phyloP scores from a whole-genome alignment of 2,329 filamentous ascomycete genomes.

The Calonectria multiphialidica region DNA sequence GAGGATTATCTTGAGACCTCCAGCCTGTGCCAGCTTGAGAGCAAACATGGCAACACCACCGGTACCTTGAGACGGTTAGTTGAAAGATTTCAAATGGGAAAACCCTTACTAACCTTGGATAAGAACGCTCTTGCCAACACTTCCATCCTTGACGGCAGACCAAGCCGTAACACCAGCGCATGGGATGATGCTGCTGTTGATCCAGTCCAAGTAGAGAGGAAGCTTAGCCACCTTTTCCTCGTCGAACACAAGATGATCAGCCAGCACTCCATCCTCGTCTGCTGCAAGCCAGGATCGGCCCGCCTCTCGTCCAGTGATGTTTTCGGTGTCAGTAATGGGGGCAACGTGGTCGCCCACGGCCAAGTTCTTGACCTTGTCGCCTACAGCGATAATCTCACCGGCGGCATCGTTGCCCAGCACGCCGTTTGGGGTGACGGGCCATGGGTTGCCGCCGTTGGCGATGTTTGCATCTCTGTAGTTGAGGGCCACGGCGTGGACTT shows the following conservation, averaged over 20 bases:
- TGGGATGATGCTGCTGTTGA: constrained; percentile 51
- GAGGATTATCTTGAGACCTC: constrained; percentile 62
- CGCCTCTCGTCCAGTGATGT: constrained; percentile 52
- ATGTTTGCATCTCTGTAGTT: constrained; percentile 54
- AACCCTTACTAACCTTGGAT: constrained; percentile 52
- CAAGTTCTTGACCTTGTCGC: constrained; percentile 48
- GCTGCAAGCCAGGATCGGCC: constrained; percentile 56
- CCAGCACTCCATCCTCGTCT: constrained; percentile 57
- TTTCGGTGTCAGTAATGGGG: constrained; percentile 53
- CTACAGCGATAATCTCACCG: constrained; percentile 53
- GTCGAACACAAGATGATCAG: constrained; percentile 55
- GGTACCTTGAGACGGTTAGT: constrained; percentile 44
- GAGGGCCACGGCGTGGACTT: constrained; percentile 48
- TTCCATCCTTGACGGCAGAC: constrained; percentile 54
- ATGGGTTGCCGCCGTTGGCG: constrained; percentile 54
- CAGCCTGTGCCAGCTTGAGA: constrained; percentile 61
- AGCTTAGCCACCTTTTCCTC: constrained; percentile 51
- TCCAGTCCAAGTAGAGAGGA: constrained; percentile 52
- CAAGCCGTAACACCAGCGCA: constrained; percentile 61
- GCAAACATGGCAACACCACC: constrained; percentile 54
- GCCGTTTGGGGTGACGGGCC: constrained; percentile 51
- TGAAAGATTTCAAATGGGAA: fast-evolving
- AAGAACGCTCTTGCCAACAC: constrained; percentile 54
- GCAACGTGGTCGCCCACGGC: constrained; percentile 51
- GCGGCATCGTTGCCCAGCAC: constrained; percentile 54